Base-by-base conservation (phyloP, 441 rosid species). In the Eugenia klotzschiana region DNA sequence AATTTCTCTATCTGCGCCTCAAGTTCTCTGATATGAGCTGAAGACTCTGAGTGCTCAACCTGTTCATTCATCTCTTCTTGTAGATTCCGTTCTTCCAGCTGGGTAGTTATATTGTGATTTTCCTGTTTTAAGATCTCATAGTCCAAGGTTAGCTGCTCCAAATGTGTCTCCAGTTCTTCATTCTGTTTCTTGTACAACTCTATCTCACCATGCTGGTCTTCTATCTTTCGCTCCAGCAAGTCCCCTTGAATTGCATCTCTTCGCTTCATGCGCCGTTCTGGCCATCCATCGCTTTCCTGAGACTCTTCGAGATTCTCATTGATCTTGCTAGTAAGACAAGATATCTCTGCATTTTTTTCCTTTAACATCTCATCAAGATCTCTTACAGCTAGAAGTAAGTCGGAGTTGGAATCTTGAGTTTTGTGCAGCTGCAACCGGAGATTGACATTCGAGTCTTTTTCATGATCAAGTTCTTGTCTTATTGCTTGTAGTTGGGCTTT, bases 401-500 rank as follows among this genome's bases (percentile, higher is more conserved):
- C 92, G 9, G 94, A 89, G 82, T 92, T 93, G 11, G 96, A 92
- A 80, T 93, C 94, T 82, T 92, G 91, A 52, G 89, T 92, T 87
- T 89, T 92, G 84, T 90, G 90, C 85, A 92, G 89, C 87, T 93
- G 96, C 88, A 92, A 79, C 86, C 86, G 91, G 82, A 93, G 92
- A 83, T 91, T 90, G 69, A 85, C 82, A 64, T 86, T 92, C 87
- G 87, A 60, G 50, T 91, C 92, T 86, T 91, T 93, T 81, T 93
- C 92, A 84, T 89, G 87, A 79, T 90, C 87, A 77, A 93, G 89
- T 82, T 93, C 94, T 84, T 92, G 90, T 87, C 88, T 90, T 72
- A 90, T 86, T 85, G 88, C 93, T 82, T 90, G 91, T 69, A 91
- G 86, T 84, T 85, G 85, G 86, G 85, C 85, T 60, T 83, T 87